Base-by-base conservation (phyloP, 345 rosid genomes). In the Garcia nutans region DNA sequence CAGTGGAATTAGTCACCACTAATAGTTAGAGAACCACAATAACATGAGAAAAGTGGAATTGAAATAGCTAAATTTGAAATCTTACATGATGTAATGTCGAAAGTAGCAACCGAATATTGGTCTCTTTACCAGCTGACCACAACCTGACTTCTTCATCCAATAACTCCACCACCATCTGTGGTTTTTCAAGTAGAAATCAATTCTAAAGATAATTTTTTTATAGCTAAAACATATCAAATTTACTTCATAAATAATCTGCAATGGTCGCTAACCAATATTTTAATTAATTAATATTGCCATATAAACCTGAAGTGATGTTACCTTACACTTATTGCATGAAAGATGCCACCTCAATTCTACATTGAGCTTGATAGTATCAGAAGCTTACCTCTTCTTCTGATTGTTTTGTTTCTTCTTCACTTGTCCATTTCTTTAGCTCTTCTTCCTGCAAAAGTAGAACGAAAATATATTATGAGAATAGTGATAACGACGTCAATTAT, bases 71-170 rank as follows among this genome's bases (percentile, higher is more conserved):
- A 59, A 50, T 47, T 44, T 28, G 55, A 75, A 15, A 57, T 69
- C 86, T 83, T 83, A 92, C 94, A 76, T 86, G 92, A 78, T 91
- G 94, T 17, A 95, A 84, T 24, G 93, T 86, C 12, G 99, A 93
- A 56, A 95, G 89, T 71, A 95, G 94, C 76, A 86, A 80, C 28
- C 91, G 83, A 49, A 95, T 88, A 82, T 95, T 87, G 55, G 82
- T 85, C 72, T 90, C 92, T 76, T 90, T 95, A 66, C 99, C 96
- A 19, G 88, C 81, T 62, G 92, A 87, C 98, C 98, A 94, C 33
- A 83, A 77, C 72, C 73, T 78, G 56, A 92, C 74, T 68, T 94
- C 90, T 86, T 88, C 90, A 68, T 92, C 91, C 80, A 87, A 63
- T 64, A 74, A 42, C 83, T 91, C 85, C 84, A 83, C 81, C 77